Evolutionary conservation across 75 land plant species (phyloP), one percentile per base, ranked within the genome.

Genomic region (Cryptomeria japonica): DNA sequence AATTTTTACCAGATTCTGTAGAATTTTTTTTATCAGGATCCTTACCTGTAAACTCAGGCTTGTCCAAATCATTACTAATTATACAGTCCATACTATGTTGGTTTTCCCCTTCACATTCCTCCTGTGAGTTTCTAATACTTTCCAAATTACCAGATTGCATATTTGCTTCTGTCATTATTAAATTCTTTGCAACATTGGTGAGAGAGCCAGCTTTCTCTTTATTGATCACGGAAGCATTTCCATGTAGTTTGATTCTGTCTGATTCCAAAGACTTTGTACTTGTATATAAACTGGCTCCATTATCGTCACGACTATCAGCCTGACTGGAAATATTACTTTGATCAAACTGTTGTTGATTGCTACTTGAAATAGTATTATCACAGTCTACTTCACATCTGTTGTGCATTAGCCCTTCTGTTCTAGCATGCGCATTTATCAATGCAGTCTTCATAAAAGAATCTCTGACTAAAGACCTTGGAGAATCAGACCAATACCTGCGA

Each of bases 401-500:
- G 46, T 75, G 90, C 88, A 91, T 92, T 25, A 89, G 77, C 28
- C 89, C 93, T 55, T 91, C 90, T 77, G 79, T 68, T 72, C 89
- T 83, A 34, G 93, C 87, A 68, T 93, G 75, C 53, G 84, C 85
- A 87, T 88, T 79, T 85, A 88, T 79, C 7, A 47, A 79, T n/a
- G 68, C 51, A 61, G 83, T 77, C 10, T 14, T 88, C 15, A 47
- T 12, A 34, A 84, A 89, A 86, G 93, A 91, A 25, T 19, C 87
- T 37, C 46, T 55, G 72, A 72, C 76, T 51, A 46, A 13, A 36
- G 44, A 89, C 73, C 86, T 90, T 34, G 91, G 93, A 14, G 92
- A 92, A 86, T 92, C 93, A 61, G 89, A 93, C 93, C 93, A 94
- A 84, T 89, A 94, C 47, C 68, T 89, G 0, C 91, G 89, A 34